These are phyloP conservation scores for Leccinum aurantiacum DNA, from an alignment of 768 basidiomycete genomes.

Conservation along the genomic window DNA sequence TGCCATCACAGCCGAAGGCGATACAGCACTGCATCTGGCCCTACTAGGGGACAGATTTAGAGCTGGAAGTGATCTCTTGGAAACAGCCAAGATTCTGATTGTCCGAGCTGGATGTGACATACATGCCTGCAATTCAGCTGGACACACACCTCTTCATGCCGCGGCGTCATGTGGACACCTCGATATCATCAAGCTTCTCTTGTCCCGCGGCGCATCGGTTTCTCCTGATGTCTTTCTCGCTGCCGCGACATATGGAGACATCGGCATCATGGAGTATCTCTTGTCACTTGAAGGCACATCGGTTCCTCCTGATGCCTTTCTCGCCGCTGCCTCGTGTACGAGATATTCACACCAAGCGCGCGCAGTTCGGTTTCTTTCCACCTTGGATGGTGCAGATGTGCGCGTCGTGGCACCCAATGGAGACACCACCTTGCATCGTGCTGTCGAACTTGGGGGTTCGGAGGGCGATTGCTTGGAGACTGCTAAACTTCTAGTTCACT, in stretches of 20 bases:
- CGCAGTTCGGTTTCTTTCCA: not conserved
- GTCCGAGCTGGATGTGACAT: not conserved
- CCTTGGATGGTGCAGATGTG: not conserved
- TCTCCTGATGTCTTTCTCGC: not conserved
- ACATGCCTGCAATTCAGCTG: not conserved
- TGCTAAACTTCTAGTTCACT: not conserved
- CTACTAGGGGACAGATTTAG: accelerated
- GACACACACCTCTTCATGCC: not conserved
- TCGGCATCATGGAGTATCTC: not conserved
- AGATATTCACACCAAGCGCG: not conserved
- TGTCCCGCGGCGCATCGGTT: not conserved
- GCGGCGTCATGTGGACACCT: not conserved
- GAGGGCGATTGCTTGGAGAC: not conserved
- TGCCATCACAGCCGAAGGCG: not conserved
- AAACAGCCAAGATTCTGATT: not conserved
- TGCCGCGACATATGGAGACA: not conserved
- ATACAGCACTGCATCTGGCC: not conserved
- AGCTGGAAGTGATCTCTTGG: not conserved
- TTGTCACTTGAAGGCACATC: not conserved
- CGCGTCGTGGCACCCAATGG: not conserved
- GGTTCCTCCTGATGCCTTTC: not conserved
- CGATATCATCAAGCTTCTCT: not conserved
- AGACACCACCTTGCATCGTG: not conserved
- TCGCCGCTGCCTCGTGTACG: not conserved
- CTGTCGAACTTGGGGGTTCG: not conserved